phyloP scores from a whole-genome alignment of 139 green algal species.

The Asterochloris erici region DNA sequence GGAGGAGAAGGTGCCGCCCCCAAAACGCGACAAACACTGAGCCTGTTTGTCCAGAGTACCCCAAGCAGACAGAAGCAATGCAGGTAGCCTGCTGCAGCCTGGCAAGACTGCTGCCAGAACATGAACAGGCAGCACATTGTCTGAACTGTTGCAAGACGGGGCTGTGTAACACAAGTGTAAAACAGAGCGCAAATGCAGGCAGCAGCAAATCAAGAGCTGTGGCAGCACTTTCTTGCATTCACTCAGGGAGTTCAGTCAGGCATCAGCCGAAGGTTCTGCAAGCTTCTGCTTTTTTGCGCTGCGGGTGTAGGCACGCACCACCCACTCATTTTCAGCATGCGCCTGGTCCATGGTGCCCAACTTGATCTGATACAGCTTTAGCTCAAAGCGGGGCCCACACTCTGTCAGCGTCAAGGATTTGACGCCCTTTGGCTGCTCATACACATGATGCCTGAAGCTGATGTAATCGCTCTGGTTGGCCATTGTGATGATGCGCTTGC shows the following conservation, averaged over 20 bases:
- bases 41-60: too few relatives aligned
- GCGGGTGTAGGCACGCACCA: constrained; percentile 71
- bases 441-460: constrained; percentile 90
- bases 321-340: constrained; percentile 80
- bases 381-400: constrained; percentile 77
- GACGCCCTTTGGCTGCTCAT: constrained; percentile 69
- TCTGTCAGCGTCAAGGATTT: constrained; percentile 77
- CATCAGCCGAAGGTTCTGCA: constrained; percentile 20
- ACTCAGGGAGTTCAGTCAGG: neutral
- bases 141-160: too few relatives aligned
- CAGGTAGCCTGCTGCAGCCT: too few relatives aligned
- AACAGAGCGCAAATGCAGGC: too few relatives aligned
- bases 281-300: constrained; percentile 71
- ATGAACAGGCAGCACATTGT: too few relatives aligned
- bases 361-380: constrained; percentile 85
- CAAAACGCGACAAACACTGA: too few relatives aligned
- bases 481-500: constrained; percentile 90
- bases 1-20: too few relatives aligned
- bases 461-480: constrained; percentile 89
- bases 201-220: too few relatives aligned
- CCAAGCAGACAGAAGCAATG: too few relatives aligned
- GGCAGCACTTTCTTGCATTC: neutral
- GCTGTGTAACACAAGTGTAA: too few relatives aligned
- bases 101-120: too few relatives aligned
- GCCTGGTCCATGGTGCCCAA: constrained; percentile 82